phyloP scores from a whole-genome alignment of 2,329 filamentous ascomycete genomes.

The Sordariomycetes sp. region DNA sequence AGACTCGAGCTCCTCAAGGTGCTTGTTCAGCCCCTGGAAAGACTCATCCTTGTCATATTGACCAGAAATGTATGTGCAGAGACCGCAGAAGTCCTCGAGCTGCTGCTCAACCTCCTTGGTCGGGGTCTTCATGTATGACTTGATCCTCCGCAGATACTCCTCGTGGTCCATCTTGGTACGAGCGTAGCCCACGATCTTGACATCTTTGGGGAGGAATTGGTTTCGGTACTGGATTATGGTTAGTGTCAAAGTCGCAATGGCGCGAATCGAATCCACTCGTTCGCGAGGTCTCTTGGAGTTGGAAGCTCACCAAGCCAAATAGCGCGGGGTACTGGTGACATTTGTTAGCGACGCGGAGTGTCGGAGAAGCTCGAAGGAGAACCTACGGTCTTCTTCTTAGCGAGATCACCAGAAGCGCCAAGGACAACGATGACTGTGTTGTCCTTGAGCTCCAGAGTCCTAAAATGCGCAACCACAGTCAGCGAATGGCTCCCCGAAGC shows the following conservation, averaged over 20 bases:
- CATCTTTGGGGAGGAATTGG: slow-evolving; percentile 95
- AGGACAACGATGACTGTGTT: slow-evolving; percentile 96
- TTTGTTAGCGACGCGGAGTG: slow-evolving; percentile 11
- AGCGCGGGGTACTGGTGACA: slow-evolving; percentile 75
- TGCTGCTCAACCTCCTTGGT: slow-evolving; percentile 97
- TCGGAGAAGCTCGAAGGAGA: slow-evolving; percentile 8
- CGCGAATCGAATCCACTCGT: slow-evolving; percentile 3
- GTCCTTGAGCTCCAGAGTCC: slow-evolving; percentile 91
- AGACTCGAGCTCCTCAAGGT: slow-evolving; percentile 78
- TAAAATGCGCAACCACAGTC: slow-evolving; percentile 23
- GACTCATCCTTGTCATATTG: slow-evolving; percentile 97
- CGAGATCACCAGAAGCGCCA: slow-evolving; percentile 92
- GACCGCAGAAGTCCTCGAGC: slow-evolving; percentile 75
- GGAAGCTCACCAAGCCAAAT: slow-evolving; percentile 82
- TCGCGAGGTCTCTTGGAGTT: not conserved
- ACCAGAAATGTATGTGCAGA: slow-evolving; percentile 92
- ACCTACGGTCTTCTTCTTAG: slow-evolving; percentile 97
- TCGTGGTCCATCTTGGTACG: slow-evolving; percentile 98
- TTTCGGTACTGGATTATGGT: slow-evolving; percentile 93
- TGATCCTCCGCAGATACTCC: slow-evolving; percentile 89
- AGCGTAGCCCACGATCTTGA: slow-evolving; percentile 97
- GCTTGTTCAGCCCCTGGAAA: slow-evolving; percentile 76
- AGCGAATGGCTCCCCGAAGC: slow-evolving; percentile 1
- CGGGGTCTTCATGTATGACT: slow-evolving; percentile 97
- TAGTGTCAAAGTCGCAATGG: too few relatives aligned